Evolutionary conservation across 495 filamentous ascomycete genomes (phyloP).

Genomic region (Aspergillus carlsbadensis): DNA sequence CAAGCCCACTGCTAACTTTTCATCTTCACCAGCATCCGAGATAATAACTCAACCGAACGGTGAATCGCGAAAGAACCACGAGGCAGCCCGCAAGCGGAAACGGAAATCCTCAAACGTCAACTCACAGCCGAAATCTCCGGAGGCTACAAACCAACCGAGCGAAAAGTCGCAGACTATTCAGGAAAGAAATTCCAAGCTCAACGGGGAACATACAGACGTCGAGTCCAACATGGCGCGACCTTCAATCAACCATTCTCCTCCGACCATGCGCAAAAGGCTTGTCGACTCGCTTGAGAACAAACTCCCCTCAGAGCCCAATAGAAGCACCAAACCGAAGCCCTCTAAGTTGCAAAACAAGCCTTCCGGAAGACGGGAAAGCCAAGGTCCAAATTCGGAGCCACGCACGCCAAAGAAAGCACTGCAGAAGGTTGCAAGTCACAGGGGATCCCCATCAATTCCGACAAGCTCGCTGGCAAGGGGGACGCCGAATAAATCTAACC

Average conservation of each 20-base stretch:
- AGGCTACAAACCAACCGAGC: no score
- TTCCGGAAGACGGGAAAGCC: not conserved
- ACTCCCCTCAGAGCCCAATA: not conserved
- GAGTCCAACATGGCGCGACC: no score
- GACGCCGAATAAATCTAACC: constrained; percentile 1
- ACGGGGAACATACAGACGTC: no score
- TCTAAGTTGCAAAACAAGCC: not conserved
- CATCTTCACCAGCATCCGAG: not conserved
- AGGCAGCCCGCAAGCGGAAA: constrained; percentile 4
- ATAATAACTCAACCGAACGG: not conserved
- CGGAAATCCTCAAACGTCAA: constrained; percentile 4
- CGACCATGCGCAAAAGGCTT: not conserved
- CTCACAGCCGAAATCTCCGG: not conserved
- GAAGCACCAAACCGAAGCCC: not conserved
- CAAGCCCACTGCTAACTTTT: not conserved
- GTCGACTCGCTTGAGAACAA: not conserved
- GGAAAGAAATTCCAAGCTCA: no score
- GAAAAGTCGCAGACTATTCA: no score
- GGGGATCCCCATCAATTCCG: no score
- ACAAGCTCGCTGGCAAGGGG: not conserved
- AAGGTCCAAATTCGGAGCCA: not conserved
- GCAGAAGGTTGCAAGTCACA: not conserved
- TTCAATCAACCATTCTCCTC: not conserved
- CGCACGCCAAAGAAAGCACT: not conserved
- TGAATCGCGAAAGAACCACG: not conserved